These are phyloP conservation scores for Neocucurbitaria cava DNA, from an alignment of 2,329 filamentous ascomycete genomes.

Conservation along the genomic window DNA sequence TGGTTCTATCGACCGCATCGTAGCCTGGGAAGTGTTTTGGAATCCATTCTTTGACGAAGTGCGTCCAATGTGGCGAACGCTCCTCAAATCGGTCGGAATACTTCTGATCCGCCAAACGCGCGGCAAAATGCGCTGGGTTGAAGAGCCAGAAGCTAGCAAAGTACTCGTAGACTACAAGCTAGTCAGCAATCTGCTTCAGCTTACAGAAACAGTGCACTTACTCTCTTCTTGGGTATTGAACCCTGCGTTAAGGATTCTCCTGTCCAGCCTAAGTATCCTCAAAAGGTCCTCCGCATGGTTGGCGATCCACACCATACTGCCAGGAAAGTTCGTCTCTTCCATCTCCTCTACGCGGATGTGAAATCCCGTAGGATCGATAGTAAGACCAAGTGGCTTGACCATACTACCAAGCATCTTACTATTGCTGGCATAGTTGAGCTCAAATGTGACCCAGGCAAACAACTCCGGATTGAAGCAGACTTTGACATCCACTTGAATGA, in stretches of 20 bases:
- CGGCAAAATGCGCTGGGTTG: constrained; percentile 30
- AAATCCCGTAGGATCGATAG: constrained; percentile 30
- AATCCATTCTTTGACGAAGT: constrained; percentile 33
- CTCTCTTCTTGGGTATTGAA: constrained; percentile 28
- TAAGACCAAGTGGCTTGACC: constrained; percentile 35
- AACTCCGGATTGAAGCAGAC: constrained; percentile 21
- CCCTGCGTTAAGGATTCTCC: constrained; percentile 20
- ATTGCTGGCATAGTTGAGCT: constrained; percentile 30
- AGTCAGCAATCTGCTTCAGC: neutral
- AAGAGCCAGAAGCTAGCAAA: constrained; percentile 32
- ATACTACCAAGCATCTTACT: constrained; percentile 34
- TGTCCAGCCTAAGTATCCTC: constrained; percentile 25
- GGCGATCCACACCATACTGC: constrained; percentile 32
- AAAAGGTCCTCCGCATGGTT: constrained; percentile 28
- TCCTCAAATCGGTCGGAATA: constrained; percentile 23
- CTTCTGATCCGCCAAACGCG: constrained; percentile 25
- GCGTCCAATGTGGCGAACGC: constrained; percentile 21
- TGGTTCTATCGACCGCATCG: neutral
- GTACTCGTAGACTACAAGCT: constrained; percentile 28
- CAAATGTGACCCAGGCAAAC: constrained; percentile 33
- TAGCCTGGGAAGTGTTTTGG: constrained; percentile 24
- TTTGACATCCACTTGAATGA: constrained; percentile 37
- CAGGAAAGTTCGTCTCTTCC: constrained; percentile 25
- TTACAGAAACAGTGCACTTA: constrained; percentile 9
- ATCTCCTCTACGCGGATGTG: constrained; percentile 34